Evolutionary conservation across 2,329 filamentous ascomycete genomes (phyloP).

Genomic region (Corniculantispora saksenae): DNA sequence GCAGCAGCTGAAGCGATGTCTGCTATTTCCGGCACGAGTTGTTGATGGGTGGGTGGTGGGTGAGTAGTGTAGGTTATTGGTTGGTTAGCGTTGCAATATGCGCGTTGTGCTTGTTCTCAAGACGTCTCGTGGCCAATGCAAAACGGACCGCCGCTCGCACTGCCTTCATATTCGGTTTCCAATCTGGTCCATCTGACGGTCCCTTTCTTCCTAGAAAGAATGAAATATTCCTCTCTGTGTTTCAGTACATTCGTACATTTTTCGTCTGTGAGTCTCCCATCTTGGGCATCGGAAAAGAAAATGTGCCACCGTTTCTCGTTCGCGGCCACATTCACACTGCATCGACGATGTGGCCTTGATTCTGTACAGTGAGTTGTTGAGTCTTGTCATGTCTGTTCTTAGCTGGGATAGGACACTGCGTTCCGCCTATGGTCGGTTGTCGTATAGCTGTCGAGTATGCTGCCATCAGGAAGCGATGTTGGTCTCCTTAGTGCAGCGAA

Average conservation of each 20-base stretch:
- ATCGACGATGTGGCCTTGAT: background rate
- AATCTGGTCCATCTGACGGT: too few species aligned
- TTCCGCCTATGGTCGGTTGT: background rate
- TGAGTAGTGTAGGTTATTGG: too few species aligned
- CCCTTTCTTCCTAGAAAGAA: constrained; percentile 3
- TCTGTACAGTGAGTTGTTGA: background rate
- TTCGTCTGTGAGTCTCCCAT: background rate
- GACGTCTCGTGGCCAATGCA: too few species aligned
- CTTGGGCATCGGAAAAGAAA: background rate
- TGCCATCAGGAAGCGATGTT: constrained; percentile 37
- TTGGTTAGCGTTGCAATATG: too few species aligned
- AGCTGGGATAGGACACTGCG: background rate
- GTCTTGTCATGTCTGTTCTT: background rate
- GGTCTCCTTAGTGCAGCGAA: constrained; percentile 29
- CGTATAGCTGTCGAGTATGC: constrained; percentile 24
- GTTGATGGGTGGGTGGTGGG: too few species aligned
- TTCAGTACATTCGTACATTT: background rate
- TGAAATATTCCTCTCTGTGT: background rate
- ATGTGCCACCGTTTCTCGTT: background rate
- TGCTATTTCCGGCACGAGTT: too few species aligned
- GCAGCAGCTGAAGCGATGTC: constrained; percentile 7
- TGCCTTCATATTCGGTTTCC: too few species aligned
- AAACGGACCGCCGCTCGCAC: too few species aligned
- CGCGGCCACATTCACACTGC: background rate
- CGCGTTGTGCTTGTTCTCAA: background rate